Evolutionary conservation across 2,329 filamentous ascomycete species (phyloP), one percentile per base, ranked within the genome.

Genomic region (Didymella arachidicola): DNA sequence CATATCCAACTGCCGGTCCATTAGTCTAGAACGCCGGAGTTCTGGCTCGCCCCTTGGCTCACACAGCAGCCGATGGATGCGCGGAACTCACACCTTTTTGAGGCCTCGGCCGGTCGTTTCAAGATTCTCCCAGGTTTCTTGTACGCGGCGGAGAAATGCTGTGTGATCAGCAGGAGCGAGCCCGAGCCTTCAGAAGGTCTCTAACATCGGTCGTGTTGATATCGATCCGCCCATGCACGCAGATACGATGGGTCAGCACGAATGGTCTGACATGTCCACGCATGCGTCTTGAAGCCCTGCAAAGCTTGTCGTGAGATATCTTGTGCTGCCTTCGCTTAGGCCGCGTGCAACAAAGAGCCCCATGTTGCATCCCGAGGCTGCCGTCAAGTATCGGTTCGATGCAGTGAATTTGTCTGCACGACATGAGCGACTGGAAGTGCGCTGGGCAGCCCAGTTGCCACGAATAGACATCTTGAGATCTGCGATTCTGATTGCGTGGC

Each of bases 401-500:
- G 64, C 52, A 49, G 67, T 68, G 60, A 44, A 44, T 47, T 43
- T 39, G 41, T 30, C 59, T 60, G 58, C 53, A 49, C 57, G 47
- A 60, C 57, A 48, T 29, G 52, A 36, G 19, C 11, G 18, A 16
- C 30, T 14, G 43, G 6, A 44, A 29, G 32, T 26, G 34, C 30
- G 57, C 45, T 19, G 36, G 36, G 36, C 36, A 18, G 36, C 11
- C n/a, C 41, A 45, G 34, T 11, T 32, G 38, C 46, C 51, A 51
- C 48, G 53, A 53, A 60, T 51, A 53, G 41, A 50, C 36, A 19
- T 46, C 36, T 49, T 52, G 43, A 48, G 63, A 69, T 68, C 68
- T 62, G 62, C 66, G 41, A 39, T 50, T 39, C 55, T 65, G 67
- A 65, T 66, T 68, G 65, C 68, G 64, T 64, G 65, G 63, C 62